Evolutionary conservation across 1,139 yeast genomes (phyloP).

Genomic region (Lodderomyces theae): DNA sequence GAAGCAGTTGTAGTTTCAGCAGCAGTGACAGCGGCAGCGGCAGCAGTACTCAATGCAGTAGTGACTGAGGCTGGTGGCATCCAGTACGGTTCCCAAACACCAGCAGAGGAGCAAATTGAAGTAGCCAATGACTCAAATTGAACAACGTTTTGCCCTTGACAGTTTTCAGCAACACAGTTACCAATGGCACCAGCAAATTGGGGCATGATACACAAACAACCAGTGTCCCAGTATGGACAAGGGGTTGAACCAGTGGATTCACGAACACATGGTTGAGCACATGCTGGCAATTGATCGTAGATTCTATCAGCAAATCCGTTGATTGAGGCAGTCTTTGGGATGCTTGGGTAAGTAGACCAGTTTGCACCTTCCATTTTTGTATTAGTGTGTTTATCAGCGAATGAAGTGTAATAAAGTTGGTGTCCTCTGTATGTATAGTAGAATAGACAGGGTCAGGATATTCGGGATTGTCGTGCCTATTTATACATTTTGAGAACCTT

Average conservation of each 20-base stretch:
- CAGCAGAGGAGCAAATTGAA: conserved; percentile 27
- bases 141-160: conserved; percentile 24
- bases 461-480: neutral
- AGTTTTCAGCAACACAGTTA: conserved; percentile 28
- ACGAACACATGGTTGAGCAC: conserved; percentile 29
- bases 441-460: neutral
- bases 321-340: conserved; percentile 37
- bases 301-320: conserved; percentile 45
- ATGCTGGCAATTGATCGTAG: conserved; percentile 25
- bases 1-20: conserved; percentile 11
- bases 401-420: conserved; percentile 6
- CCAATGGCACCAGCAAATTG: conserved; percentile 27
- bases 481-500: too few species aligned
- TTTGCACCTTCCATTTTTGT: conserved; percentile 19
- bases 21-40: conserved; percentile 11
- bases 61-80: conserved; percentile 19
- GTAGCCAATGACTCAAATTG: conserved; percentile 24
- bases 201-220: conserved; percentile 38
- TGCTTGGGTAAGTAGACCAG: conserved; percentile 27
- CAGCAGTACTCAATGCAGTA: conserved; percentile 13
- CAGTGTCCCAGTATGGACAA: conserved; percentile 42
- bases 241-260: conserved; percentile 26
- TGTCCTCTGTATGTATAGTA: too few species aligned
- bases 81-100: conserved; percentile 28
- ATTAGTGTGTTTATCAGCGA: conserved; percentile 3